phyloP scores from a whole-genome alignment of 495 filamentous ascomycete species.

The Xylaria acuta region DNA sequence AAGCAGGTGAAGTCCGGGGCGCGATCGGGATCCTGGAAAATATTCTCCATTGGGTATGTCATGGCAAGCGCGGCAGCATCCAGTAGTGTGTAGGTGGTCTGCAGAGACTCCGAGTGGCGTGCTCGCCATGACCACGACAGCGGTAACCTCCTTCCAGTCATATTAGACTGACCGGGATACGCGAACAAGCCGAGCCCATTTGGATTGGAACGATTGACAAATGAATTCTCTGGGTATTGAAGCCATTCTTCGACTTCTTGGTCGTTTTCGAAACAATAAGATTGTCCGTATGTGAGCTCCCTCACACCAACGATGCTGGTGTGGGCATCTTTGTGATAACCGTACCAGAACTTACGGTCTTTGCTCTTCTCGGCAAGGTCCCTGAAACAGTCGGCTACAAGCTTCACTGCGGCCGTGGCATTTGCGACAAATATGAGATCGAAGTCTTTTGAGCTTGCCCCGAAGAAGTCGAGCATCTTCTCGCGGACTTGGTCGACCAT shows the following conservation, averaged over 20 bases:
- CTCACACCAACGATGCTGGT: constrained; percentile 76
- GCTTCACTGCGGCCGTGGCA: constrained; percentile 71
- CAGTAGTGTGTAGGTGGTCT: constrained; percentile 67
- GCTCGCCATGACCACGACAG: constrained; percentile 63
- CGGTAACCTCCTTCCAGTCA: constrained; percentile 74
- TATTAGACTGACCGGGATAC: constrained; percentile 81
- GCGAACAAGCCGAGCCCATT: constrained; percentile 66
- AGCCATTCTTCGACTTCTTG: constrained; percentile 73
- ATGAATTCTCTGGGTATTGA: constrained; percentile 34
- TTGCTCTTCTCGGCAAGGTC: constrained; percentile 56
- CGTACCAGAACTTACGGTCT: constrained; percentile 66
- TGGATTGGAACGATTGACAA: constrained; percentile 36
- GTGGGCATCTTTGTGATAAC: constrained; percentile 76
- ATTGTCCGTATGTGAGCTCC: constrained; percentile 61
- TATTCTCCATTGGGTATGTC: constrained; percentile 63
- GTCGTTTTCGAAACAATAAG: constrained; percentile 68
- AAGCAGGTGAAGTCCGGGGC: constrained; percentile 77
- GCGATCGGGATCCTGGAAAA: constrained; percentile 61
- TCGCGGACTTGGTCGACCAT: constrained; percentile 65
- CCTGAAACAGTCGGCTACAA: constrained; percentile 70
- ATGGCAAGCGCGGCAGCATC: constrained; percentile 77
- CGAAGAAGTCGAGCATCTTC: constrained; percentile 66
- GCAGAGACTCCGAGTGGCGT: constrained; percentile 50
- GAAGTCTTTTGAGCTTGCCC: constrained; percentile 66
- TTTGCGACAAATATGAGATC: constrained; percentile 74